Base-by-base conservation (phyloP, 139 green algal species). In the Diplosphaera chodatii region DNA sequence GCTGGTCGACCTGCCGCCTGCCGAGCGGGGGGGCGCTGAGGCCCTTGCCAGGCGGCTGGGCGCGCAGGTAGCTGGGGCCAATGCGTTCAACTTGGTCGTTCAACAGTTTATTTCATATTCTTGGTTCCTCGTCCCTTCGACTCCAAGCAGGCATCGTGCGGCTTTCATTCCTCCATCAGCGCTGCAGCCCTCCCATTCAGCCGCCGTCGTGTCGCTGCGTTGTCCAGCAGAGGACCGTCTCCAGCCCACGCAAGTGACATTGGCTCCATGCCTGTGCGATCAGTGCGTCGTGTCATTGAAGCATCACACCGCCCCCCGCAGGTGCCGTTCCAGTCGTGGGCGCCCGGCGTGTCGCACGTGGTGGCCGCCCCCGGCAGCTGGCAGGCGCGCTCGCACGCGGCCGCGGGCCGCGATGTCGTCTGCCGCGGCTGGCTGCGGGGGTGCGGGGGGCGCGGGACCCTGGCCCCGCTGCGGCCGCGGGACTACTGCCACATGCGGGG, bases 351-450 rank as follows among this genome's bases (percentile, higher is more conserved):
- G 48, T 72, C 72, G 25, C 72, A 77, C 27, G 28, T 72, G 31
- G 64, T 73, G 6, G 72, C 72, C 16, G 29, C 29, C 25, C 28
- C 64, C 8, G 63, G 55, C 28, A 66, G 40, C 28, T 66, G 48
- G 37, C 48, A 59, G 29, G 40, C 31, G 21, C 67, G 70, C 20
- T 22, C 4, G 21, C 71, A 69, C 18, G 27, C 29, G 2, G 67
- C 67, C 65, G 64, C 65, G 55, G 40, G 67, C 48, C 66, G 32
- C 1, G 65, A 72, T 40, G 32, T 77, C 32, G 32, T 73, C 32
- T 55, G 48, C 72, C 27, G 64, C 34, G 33, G 22, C 8, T 77
- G 72, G 72, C 72, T 77, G 66, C 33, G 48, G n/a, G 72, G 72
- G 66, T 77, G 72, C 40, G 28, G n/a, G 28, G 28, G 3, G 18